Base-by-base conservation (phyloP, 345 rosid genomes). In the Abelmoschus esculentus region DNA sequence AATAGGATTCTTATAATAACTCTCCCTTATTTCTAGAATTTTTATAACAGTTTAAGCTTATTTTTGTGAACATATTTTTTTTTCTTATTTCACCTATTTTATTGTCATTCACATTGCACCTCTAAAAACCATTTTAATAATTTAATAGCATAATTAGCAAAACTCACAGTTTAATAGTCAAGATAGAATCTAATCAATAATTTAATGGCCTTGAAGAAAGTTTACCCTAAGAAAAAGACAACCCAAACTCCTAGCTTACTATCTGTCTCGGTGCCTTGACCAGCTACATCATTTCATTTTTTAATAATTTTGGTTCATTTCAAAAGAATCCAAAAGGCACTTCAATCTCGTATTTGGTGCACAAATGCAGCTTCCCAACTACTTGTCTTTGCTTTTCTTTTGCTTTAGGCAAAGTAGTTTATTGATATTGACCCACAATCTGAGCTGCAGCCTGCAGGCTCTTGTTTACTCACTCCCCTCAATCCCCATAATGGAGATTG, bases 281-380 rank as follows among this genome's bases (percentile, higher is more conserved):
- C 36, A 32, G 36, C 40, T 6, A 36, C 40, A 36, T 36, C 8
- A 36, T 36, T 6, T 36, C 8, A 7, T 6, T 36, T 36, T 36
- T 36, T 36, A 36, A 36, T 36, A 36, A 36, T 36, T 44, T 44
- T 8, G 49, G 49, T 13, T 44, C 2, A 11, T 46, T 46, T 14
- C 49, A 46, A 11, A 46, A 46, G 15, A 46, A 46, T 10, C 52
- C 52, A 32, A 12, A 7, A 17, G 47, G 57, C 10, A 53, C 0
- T 63, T 70, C 29, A 62, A 31, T 77, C 73, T 82, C 72, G 74
- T 32, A 60, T 60, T 69, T 64, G 86, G 71, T 75, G 76, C 76
- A 46, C 58, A 53, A 56, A 36, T 34, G 70, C 76, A 77, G 50
- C 80, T 60, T 75, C 79, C 65, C 74, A 75, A 75, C 83, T 50